A percentile compares a stretch with the other conserved stretches of the same genome.
These are phyloP conservation scores for Astrocystis sublimbata DNA, from an alignment of 495 filamentous ascomycete genomes.

Conservation along the genomic window DNA sequence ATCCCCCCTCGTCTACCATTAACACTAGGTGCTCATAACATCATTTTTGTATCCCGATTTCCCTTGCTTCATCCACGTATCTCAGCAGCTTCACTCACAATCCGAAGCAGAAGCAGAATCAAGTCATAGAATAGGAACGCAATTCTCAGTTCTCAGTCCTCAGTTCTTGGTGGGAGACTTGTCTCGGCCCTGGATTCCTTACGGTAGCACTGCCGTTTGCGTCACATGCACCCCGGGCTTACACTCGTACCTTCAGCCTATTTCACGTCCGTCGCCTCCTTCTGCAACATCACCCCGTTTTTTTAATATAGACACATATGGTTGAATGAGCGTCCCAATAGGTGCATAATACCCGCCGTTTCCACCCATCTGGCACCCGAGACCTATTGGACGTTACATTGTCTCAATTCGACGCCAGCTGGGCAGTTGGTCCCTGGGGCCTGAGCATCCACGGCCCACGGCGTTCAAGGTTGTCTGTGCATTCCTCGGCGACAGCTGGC, in stretches of 20 bases:
- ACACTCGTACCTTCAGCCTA: conserved; percentile 9
- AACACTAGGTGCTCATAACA: no score
- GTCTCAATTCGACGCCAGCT: neutral
- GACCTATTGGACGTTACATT: neutral
- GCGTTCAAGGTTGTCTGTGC: conserved; percentile 5
- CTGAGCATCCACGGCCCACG: conserved; percentile 1
- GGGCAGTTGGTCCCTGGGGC: no score
- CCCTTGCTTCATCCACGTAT: neutral
- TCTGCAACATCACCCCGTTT: conserved; percentile 5
- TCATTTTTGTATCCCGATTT: no score
- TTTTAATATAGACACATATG: conserved; percentile 12
- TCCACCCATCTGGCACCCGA: neutral
- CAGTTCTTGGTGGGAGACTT: neutral
- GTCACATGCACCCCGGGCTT: neutral
- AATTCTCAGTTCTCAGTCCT: no score
- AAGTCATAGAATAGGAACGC: no score
- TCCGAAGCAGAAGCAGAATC: no score
- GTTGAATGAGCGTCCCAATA: conserved; percentile 8
- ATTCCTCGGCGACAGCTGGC: conserved; percentile 12
- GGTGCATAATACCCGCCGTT: conserved; percentile 5
- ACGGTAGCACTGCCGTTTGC: neutral
- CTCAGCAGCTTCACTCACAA: neutral
- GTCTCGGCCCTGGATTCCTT: neutral
- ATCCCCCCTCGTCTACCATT: no score
- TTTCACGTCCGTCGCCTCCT: conserved; percentile 1